Conservation (phyloP, 345 rosid species). For the Brassica rapa region DNA sequence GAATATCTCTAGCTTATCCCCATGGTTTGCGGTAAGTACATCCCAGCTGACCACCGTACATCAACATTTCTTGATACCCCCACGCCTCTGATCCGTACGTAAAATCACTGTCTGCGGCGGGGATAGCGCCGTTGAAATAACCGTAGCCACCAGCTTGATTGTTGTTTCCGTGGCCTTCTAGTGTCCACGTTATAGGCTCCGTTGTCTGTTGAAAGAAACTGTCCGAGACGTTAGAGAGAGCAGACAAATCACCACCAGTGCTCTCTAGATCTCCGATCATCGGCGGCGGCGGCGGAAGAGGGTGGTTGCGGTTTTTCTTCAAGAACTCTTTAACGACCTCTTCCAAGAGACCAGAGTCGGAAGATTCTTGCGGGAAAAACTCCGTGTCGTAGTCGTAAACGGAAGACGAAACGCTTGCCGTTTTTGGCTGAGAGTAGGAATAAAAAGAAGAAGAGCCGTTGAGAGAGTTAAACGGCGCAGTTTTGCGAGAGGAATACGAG, state of each 20-base stretch:
- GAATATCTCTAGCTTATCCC: slow-evolving; percentile 15
- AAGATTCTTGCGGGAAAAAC: slow-evolving; percentile 54
- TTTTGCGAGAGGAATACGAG: slow-evolving; percentile 35
- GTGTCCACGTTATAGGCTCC: not conserved
- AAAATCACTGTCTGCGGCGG: slow-evolving; percentile 10
- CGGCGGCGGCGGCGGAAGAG: not conserved
- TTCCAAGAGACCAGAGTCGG: slow-evolving; percentile 78
- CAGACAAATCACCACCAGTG: slow-evolving; percentile 7
- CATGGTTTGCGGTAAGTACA: slow-evolving; percentile 27
- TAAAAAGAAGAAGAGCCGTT: slow-evolving; percentile 4
- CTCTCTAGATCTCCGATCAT: not conserved
- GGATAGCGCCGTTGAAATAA: not conserved
- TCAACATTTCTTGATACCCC: slow-evolving; percentile 36
- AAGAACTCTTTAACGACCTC: slow-evolving; percentile 77
- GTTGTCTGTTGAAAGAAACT: not conserved
- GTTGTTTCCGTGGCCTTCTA: not conserved
- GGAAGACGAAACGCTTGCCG: slow-evolving; percentile 19
- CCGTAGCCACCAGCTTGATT: not conserved
- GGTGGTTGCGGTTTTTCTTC: slow-evolving; percentile 22
- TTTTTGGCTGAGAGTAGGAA: not conserved
- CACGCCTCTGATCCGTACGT: slow-evolving; percentile 16
- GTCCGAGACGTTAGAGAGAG: slow-evolving; percentile 6
- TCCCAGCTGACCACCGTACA: slow-evolving; percentile 32
- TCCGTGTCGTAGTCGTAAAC: slow-evolving; percentile 25
- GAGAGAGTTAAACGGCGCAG: not conserved